Evolutionary conservation across 164 flowering plant species (phyloP), one percentile per base, ranked within the genome.

Genomic region (Dillenia suffruticosa): DNA sequence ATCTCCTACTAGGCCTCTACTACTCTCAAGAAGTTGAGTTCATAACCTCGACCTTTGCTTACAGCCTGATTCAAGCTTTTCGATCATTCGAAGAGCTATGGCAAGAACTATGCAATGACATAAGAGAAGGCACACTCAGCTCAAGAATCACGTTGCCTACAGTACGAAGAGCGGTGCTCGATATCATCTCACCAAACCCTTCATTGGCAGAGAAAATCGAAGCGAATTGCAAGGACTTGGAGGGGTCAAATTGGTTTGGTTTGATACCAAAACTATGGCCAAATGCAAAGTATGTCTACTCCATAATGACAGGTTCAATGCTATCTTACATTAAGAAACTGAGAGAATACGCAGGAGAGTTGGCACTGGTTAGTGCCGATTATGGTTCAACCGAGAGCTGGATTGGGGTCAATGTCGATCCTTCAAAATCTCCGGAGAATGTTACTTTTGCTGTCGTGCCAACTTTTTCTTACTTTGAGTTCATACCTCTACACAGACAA

Each of bases 271-370:
- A 66, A 62, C 78, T 92, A 6, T 92, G 91, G 92, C 90, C 94
- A 0, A 88, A 82, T 66, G 90, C 88, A 0, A 92, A 88, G 68
- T 92, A 90, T 55, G 66, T 88, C 11, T 88, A 84, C 57, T 82
- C 92, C 0, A 92, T 92, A 65, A 80, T 88, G 89, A 92, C 97
- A 5, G 98, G 98, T 1, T 85, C 97, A 6, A 92, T 92, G 98
- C 75, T 71, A 57, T 90, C 78, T 0, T 92, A 92, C 62, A 15
- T 81, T 69, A 81, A 70, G 48, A 90, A 88, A 47, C 67, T 92
- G n/a, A 77, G 87, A 79, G 92, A 84, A 64, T 92, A 86, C 65
- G 84, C 86, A 4, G 90, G 88, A 26, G 71, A 67, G 11, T 65
- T 92, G 76, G 83, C 95, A 0, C 53, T 92, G 43, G 85, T 92